Conservation (phyloP, 768 basidiomycete species). For the Gloeopeniophorella convolvens region DNA sequence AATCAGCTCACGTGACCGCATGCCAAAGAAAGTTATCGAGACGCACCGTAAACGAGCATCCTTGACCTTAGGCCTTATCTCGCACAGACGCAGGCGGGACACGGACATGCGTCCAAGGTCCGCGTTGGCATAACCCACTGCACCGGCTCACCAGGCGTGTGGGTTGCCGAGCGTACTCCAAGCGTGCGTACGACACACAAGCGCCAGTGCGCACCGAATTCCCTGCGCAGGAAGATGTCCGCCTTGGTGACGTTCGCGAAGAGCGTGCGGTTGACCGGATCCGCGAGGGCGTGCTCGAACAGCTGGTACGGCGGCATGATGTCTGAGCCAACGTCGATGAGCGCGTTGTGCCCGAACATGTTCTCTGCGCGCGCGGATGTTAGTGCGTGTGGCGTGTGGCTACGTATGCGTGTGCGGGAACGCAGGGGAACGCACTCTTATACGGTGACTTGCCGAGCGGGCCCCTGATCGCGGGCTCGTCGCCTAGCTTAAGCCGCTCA, state of each 20-base stretch:
- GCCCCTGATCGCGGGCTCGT: slow-evolving; percentile 81
- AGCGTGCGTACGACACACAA: slow-evolving; percentile 82
- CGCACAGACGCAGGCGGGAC: slow-evolving; percentile 55
- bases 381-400: too few relatives aligned
- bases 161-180: slow-evolving; percentile 87
- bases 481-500: slow-evolving; percentile 65
- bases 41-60: slow-evolving; percentile 82
- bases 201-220: slow-evolving; percentile 63
- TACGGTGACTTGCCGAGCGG: slow-evolving; percentile 85
- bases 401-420: too few relatives aligned
- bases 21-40: too few relatives aligned
- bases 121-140: slow-evolving; percentile 65
- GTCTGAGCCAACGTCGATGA: slow-evolving; percentile 92
- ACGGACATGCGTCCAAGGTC: slow-evolving; percentile 70
- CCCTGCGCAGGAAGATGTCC: slow-evolving; percentile 83
- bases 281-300: slow-evolving; percentile 62
- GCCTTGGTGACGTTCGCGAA: slow-evolving; percentile 86
- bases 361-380: too few relatives aligned
- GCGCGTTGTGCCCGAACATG: slow-evolving; percentile 76
- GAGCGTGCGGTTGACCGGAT: slow-evolving; percentile 84
- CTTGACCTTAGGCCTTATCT: slow-evolving; percentile 84
- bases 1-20: not conserved
- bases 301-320: slow-evolving; percentile 87
- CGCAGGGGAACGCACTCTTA: slow-evolving; percentile 69
- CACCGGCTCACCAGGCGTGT: slow-evolving; percentile 58